These are phyloP conservation scores for Austroboletus novae-zelandiae DNA, from an alignment of 1,284 basidiomycete species.

Conservation along the genomic window DNA sequence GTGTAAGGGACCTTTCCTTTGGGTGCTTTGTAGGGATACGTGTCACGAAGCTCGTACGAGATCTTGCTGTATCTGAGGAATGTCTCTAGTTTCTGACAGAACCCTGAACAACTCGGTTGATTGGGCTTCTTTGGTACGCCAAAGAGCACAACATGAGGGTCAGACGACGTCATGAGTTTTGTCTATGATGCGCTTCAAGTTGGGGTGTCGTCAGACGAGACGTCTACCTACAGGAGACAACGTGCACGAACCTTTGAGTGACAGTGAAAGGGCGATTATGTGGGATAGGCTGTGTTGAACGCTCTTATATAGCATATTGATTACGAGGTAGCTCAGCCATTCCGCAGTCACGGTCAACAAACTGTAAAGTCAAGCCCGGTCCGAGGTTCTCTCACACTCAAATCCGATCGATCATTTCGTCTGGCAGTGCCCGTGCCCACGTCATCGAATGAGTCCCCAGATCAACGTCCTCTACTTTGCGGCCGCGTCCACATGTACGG, in stretches of 20 bases:
- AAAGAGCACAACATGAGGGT: constrained; percentile 26
- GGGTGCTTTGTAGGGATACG: constrained; percentile 24
- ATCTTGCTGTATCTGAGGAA: constrained; percentile 28
- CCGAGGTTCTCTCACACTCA: no score
- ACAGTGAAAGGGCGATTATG: no score
- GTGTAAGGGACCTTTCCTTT: constrained; percentile 34
- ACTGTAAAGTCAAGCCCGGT: not conserved
- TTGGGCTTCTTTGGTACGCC: constrained; percentile 27
- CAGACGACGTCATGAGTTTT: constrained; percentile 12
- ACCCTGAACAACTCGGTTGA: constrained; percentile 30
- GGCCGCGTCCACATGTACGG: constrained; percentile 68
- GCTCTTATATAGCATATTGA: no score
- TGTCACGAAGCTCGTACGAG: constrained; percentile 30
- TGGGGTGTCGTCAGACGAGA: not conserved
- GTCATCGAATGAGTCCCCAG: constrained; percentile 14
- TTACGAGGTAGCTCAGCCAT: no score
- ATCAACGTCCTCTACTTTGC: constrained; percentile 81
- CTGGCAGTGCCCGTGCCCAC: no score
- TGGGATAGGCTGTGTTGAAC: no score
- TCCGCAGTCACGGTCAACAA: no score
- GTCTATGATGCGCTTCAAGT: not conserved
- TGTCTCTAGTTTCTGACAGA: constrained; percentile 35
- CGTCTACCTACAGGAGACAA: not conserved
- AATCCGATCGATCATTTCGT: not conserved
- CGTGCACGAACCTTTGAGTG: no score